These are phyloP conservation scores for Collybia mongolica DNA, from an alignment of 768 basidiomycete species.

Conservation along the genomic window DNA sequence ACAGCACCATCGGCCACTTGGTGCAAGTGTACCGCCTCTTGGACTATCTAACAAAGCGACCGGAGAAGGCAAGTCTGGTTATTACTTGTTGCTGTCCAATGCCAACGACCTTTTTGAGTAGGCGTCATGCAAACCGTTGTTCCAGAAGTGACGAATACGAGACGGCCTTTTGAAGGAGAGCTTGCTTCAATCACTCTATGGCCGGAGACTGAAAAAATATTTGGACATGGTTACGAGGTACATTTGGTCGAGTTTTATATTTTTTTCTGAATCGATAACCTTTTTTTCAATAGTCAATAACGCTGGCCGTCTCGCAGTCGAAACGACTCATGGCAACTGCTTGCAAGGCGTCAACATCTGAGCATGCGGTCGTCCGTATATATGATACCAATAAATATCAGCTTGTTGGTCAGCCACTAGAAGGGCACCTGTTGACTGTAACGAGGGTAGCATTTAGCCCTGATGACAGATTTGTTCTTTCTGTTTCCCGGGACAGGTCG, in stretches of 20 bases:
- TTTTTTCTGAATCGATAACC: background rate
- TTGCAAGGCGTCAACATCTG: conserved; percentile 83
- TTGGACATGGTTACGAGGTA: conserved; percentile 97
- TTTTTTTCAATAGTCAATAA: conserved; percentile 62
- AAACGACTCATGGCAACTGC: conserved; percentile 79
- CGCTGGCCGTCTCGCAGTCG: conserved; percentile 72
- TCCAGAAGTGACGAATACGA: background rate
- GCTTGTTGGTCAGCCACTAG: conserved; percentile 66
- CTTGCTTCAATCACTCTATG: conserved; percentile 85
- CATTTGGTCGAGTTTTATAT: conserved; percentile 5
- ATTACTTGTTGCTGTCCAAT: background rate
- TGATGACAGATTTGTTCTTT: conserved; percentile 74
- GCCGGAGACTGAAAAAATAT: conserved; percentile 97
- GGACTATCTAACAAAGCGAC: conserved; percentile 93
- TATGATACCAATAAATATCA: conserved; percentile 74
- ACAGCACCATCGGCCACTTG: conserved; percentile 63
- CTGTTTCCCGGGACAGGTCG: conserved; percentile 88
- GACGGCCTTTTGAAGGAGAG: conserved; percentile 87
- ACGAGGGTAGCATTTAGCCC: conserved; percentile 90
- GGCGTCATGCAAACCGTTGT: conserved; percentile 1
- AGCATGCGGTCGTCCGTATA: conserved; percentile 88
- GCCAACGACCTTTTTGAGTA: background rate
- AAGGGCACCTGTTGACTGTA: conserved; percentile 86
- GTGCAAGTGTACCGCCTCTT: conserved; percentile 89
- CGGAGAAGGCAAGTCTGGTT: conserved; percentile 51